A percentile compares a stretch with the other conserved stretches of the same genome.
phyloP scores from a whole-genome alignment of 2,329 filamentous ascomycete species.

The Microsporum ferrugineum region DNA sequence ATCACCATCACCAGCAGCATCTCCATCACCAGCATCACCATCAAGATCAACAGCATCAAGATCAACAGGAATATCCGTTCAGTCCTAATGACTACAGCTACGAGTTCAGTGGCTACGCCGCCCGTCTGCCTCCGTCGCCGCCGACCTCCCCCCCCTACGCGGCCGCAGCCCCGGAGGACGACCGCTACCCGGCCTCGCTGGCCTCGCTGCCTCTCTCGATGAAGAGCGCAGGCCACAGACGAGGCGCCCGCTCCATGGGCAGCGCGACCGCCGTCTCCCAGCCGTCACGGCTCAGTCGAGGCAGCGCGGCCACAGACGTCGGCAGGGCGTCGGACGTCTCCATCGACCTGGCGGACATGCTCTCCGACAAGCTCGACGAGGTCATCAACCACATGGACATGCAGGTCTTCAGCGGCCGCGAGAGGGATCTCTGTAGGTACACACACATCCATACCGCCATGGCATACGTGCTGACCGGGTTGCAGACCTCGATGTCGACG shows the following conservation, averaged over 20 bases:
- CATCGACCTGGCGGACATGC: constrained; percentile 42
- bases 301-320: constrained; percentile 13
- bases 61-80: background rate
- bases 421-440: constrained; percentile 23
- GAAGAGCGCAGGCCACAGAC: background rate
- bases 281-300: background rate
- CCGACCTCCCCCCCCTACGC: background rate
- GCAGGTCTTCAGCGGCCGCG: constrained; percentile 43
- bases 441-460: background rate
- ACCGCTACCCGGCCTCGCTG: background rate
- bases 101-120: background rate
- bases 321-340: constrained; percentile 26
- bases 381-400: constrained; percentile 62
- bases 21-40: background rate
- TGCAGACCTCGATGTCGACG: constrained; percentile 4
- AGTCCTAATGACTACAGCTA: constrained; percentile 5
- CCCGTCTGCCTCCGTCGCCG: constrained; percentile 4
- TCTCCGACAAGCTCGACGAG: constrained; percentile 52
- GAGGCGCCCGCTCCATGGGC: background rate
- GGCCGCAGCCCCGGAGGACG: background rate
- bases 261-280: background rate
- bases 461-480: constrained; percentile 2
- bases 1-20: background rate
- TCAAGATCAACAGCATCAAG: background rate
- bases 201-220: background rate